These are phyloP conservation scores for Pilatotrama ljubarskyi DNA, from an alignment of 768 basidiomycete species.

Conservation along the genomic window DNA sequence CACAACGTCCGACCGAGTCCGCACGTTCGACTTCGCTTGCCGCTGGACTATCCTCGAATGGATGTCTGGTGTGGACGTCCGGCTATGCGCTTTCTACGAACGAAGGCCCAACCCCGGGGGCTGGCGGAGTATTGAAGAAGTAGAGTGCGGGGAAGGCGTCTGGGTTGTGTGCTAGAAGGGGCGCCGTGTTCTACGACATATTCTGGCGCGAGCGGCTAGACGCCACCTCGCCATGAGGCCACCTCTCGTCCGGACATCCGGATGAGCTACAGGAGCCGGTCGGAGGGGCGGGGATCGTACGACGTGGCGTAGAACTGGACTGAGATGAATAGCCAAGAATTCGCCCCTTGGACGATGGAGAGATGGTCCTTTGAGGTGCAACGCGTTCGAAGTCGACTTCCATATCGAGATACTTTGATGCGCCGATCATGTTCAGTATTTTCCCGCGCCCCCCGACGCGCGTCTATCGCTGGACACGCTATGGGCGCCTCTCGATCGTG, in stretches of 20 bases:
- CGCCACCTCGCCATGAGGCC: slow-evolving; percentile 9
- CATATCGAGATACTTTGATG: background rate
- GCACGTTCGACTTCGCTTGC: background rate
- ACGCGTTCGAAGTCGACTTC: too few species aligned
- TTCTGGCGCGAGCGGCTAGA: slow-evolving; percentile 7
- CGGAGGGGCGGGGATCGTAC: slow-evolving; percentile 1
- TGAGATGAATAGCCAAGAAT: background rate
- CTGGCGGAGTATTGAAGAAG: too few species aligned
- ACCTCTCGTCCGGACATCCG: background rate
- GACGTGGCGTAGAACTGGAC: background rate
- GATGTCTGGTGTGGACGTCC: background rate
- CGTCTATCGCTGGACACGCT: background rate
- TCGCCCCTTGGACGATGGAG: background rate
- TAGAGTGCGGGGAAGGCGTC: background rate
- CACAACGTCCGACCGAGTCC: background rate
- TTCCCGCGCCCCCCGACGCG: too few species aligned
- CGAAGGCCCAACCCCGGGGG: background rate
- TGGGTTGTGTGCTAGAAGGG: slow-evolving; percentile 4
- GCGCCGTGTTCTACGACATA: slow-evolving; percentile 3
- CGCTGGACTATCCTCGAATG: background rate
- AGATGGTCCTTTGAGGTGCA: too few species aligned
- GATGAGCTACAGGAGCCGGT: background rate
- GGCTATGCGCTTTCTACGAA: background rate
- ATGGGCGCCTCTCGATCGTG: background rate
- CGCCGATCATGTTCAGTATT: too few species aligned